These are phyloP conservation scores for Calonectria ilicicola DNA, from an alignment of 2,329 filamentous ascomycete species.

Conservation along the genomic window DNA sequence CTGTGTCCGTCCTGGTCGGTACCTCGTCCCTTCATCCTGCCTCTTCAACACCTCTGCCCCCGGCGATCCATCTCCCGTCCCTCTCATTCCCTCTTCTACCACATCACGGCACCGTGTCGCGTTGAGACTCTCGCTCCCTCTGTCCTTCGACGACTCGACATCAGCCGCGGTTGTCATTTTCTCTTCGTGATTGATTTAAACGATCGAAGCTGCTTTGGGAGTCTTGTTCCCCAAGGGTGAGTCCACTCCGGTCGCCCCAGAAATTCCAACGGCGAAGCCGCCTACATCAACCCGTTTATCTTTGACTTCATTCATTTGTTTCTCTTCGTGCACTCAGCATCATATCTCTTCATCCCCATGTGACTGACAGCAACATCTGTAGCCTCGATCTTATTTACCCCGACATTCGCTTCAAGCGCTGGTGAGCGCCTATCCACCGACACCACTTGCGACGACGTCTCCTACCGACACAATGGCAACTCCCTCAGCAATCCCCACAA, in stretches of 20 bases:
- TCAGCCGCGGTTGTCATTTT: conserved; percentile 23
- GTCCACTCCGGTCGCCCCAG: conserved; percentile 10
- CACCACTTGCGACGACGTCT: conserved; percentile 1
- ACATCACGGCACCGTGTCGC: conserved; percentile 36
- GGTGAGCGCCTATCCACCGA: background rate
- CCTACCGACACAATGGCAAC: conserved; percentile 48
- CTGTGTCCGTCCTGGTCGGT: conserved; percentile 19
- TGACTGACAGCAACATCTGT: conserved; percentile 24
- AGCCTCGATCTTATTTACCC: conserved; percentile 28
- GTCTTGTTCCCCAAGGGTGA: conserved; percentile 36
- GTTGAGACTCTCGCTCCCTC: conserved; percentile 30
- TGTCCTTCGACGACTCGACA: conserved; percentile 19
- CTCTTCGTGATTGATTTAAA: conserved; percentile 29
- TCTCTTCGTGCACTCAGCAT: conserved; percentile 19
- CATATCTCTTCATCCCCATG: background rate
- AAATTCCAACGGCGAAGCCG: conserved; percentile 22
- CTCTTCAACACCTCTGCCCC: conserved; percentile 44
- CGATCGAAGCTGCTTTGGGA: conserved; percentile 26
- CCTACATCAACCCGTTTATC: conserved; percentile 1
- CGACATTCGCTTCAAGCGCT: conserved; percentile 23
- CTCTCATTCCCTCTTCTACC: conserved; percentile 27
- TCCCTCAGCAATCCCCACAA: conserved; percentile 43
- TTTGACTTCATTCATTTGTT: conserved; percentile 24
- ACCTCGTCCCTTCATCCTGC: conserved; percentile 19
- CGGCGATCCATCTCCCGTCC: conserved; percentile 27